Evolutionary conservation across 805 yeast genomes (phyloP).

Genomic region (Nakazawaea molendinolei): DNA sequence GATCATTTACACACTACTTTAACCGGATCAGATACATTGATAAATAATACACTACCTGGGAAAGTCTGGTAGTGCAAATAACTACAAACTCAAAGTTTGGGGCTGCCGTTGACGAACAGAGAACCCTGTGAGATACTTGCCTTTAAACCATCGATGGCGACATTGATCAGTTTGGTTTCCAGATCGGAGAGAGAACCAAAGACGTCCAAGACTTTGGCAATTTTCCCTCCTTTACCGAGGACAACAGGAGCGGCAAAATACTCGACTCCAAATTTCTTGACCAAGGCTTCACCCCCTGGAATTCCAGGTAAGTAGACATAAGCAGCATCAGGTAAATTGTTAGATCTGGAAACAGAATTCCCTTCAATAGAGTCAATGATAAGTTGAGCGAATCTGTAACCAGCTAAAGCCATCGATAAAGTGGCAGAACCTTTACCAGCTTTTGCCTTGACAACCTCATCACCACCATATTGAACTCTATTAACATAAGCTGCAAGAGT

Average conservation of each 20-base stretch:
- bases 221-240: slow-evolving; percentile 31
- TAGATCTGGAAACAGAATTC: not conserved
- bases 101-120: slow-evolving; percentile 5
- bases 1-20: not conserved
- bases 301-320: slow-evolving; percentile 50
- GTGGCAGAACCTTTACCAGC: slow-evolving; percentile 95
- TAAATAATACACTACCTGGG: no score
- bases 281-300: slow-evolving; percentile 38
- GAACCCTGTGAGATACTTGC: slow-evolving; percentile 10
- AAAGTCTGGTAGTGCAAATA: no score
- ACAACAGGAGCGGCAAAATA: slow-evolving; percentile 44
- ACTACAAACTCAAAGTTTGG: not conserved
- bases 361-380: slow-evolving; percentile 33
- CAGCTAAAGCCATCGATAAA: slow-evolving; percentile 93
- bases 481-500: slow-evolving; percentile 34
- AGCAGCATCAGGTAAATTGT: slow-evolving; percentile 35
- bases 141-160: slow-evolving; percentile 10
- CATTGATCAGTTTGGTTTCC: slow-evolving; percentile 7
- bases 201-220: slow-evolving; percentile 4
- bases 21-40: no score
- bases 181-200: not conserved
- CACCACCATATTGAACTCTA: slow-evolving; percentile 60
- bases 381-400: slow-evolving; percentile 67
- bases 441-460: slow-evolving; percentile 93
- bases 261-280: slow-evolving; percentile 31